Base-by-base conservation (phyloP, 169 alveolate species). In the Plasmodium gonderi region DNA sequence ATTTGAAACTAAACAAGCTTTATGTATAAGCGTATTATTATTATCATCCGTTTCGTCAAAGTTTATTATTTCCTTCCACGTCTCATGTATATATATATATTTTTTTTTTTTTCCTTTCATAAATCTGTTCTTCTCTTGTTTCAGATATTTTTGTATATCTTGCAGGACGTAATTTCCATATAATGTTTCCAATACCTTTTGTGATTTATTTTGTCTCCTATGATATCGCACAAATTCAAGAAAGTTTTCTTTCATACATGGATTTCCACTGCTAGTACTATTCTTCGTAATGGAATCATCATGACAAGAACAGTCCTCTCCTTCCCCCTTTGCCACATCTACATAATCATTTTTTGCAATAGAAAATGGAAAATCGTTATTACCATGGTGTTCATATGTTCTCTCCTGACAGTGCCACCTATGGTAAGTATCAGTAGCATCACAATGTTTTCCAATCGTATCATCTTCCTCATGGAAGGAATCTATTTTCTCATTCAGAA, bases 1-100 rank as follows among this genome's bases (percentile, higher is more conserved):
- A 67, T 89, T 89, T 12, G 90, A 78, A 38, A 89, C 90, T 42
- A 89, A 40, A 49, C 94, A 89, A 6, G 94, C 94, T 23, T 89
- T 89, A 44, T 89, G 94, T 60, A 89, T 89, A 36, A 89, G 80
- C 36, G 91, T 89, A 33, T 89, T 89, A 36, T 89, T 65, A 76
- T 89, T 89, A 76, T 77, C 79, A 76, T 89, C 94, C 20, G 29
- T 17, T n/a, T 64, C 77, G 72, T 89, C 60, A 76, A 89, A 89
- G 9, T 89, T 68, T 31, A 89, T 65, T 89, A 64, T n/a, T 4
- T 76, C 11, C 36, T 45, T 65, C 94, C 94, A 89, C 33, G 36
- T 3, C 6, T 89, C 82, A 77, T 42, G 47, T 11, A 78, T 9
- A 65, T 45, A 82, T 0, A 11, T n/a, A n/a, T n/a, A n/a, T n/a